Percentiles rank a stretch among this genome's conserved stretches.
These are phyloP conservation scores for Xylaria sp. DNA, from an alignment of 2,329 filamentous ascomycete species.

Conservation along the genomic window DNA sequence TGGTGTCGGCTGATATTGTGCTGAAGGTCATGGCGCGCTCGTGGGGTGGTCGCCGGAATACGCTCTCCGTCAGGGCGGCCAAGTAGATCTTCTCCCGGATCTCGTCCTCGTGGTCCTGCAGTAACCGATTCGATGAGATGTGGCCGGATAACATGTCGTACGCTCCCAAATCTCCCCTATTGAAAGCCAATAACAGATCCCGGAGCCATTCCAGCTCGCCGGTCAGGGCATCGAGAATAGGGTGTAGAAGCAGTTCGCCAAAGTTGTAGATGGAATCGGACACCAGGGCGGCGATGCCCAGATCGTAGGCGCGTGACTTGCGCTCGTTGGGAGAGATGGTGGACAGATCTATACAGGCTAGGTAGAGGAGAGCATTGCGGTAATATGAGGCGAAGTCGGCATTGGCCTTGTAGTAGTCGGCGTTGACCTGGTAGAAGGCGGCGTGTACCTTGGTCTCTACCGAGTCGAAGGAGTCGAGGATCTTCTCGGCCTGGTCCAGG, in stretches of 20 bases:
- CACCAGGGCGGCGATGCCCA: slow-evolving; percentile 90
- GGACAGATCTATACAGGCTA: slow-evolving; percentile 90
- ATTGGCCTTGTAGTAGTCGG: slow-evolving; percentile 93
- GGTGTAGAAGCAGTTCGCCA: slow-evolving; percentile 96
- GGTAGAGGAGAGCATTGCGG: slow-evolving; percentile 95
- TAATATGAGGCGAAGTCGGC: slow-evolving; percentile 97
- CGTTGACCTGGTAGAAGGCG: slow-evolving; percentile 94
- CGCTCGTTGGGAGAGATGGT: slow-evolving; percentile 80
- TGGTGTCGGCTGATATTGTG: slow-evolving; percentile 90
- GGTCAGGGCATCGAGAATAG: slow-evolving; percentile 88
- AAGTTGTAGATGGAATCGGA: slow-evolving; percentile 99
- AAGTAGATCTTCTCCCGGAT: slow-evolving; percentile 98
- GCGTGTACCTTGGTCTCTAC: slow-evolving; percentile 97
- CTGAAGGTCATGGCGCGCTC: slow-evolving; percentile 93
- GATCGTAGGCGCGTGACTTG: slow-evolving; percentile 86
- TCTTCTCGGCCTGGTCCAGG: slow-evolving; percentile 85
- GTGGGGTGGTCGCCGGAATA: slow-evolving; percentile 95
- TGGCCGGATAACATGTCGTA: slow-evolving; percentile 87
- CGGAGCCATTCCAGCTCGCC: slow-evolving; percentile 87
- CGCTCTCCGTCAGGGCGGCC: slow-evolving; percentile 92
- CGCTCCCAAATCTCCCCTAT: slow-evolving; percentile 88
- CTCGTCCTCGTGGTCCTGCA: slow-evolving; percentile 82
- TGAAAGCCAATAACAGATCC: slow-evolving; percentile 97
- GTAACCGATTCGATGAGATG: slow-evolving; percentile 81
- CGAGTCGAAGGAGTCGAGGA: slow-evolving; percentile 91